phyloP scores from a whole-genome alignment of 768 basidiomycete genomes.

The Pholiota molesta region DNA sequence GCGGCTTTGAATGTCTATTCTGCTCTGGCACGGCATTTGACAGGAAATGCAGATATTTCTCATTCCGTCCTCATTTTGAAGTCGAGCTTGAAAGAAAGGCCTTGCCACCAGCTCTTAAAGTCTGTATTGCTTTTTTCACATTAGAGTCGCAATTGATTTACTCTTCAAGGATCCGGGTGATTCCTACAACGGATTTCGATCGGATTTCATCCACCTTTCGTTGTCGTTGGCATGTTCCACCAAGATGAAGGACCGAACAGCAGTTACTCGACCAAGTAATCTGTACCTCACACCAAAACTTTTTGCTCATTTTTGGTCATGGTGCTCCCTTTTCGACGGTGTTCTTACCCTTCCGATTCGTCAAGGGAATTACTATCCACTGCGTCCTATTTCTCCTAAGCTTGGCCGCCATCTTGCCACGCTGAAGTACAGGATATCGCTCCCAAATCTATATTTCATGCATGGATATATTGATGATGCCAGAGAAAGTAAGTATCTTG shows the following conservation, averaged over 20 bases:
- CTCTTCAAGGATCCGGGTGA: constrained; percentile 52
- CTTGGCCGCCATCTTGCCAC: constrained; percentile 88
- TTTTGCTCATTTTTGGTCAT: constrained; percentile 89
- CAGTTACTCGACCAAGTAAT: constrained; percentile 53
- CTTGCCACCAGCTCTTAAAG: constrained; percentile 47
- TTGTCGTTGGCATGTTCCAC: constrained; percentile 79
- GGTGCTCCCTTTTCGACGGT: constrained; percentile 88
- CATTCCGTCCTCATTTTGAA: constrained; percentile 80
- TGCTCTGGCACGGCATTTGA: constrained; percentile 69
- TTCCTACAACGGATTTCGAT: constrained; percentile 87
- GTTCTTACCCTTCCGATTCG: constrained; percentile 81
- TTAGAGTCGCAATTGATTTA: neutral
- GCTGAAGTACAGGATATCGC: constrained; percentile 83
- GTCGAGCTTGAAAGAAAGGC: constrained; percentile 63
- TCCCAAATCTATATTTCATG: constrained; percentile 80
- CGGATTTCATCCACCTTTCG: constrained; percentile 92
- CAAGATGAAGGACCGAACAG: constrained; percentile 30
- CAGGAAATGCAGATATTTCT: constrained; percentile 78
- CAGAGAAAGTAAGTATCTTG: constrained; percentile 50
- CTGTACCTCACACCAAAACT: constrained; percentile 85
- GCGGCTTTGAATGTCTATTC: constrained; percentile 63
- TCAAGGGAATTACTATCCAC: constrained; percentile 82
- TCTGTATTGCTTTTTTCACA: constrained; percentile 21
- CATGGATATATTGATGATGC: constrained; percentile 87
- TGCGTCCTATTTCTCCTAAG: constrained; percentile 77